Evolutionary conservation across 441 rosid genomes (phyloP).

Genomic region (Euphorbia schlechtendalii): DNA sequence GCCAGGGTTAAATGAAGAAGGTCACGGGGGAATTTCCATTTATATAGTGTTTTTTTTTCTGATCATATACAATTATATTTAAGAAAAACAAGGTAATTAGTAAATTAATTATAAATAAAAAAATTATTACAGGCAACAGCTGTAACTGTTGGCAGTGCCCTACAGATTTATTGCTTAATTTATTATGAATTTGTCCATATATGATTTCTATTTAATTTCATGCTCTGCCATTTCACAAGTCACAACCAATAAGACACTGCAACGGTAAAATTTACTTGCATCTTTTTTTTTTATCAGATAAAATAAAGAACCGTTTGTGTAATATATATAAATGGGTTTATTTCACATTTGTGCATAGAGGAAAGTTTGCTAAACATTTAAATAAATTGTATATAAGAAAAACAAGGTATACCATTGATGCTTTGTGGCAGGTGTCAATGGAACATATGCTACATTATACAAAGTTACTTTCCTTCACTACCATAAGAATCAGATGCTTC

Average conservation of each 20-base stretch:
- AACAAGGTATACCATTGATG: too few relatives aligned
- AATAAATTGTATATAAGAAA: too few relatives aligned
- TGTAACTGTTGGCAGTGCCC: slow-evolving; percentile 22
- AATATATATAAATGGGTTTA: too few relatives aligned
- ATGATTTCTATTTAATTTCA: slow-evolving; percentile 17
- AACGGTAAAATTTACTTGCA: slow-evolving; percentile 31
- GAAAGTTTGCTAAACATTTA: too few relatives aligned
- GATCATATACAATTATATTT: neutral
- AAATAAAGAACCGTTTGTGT: too few relatives aligned
- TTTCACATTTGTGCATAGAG: too few relatives aligned
- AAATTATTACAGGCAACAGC: too few relatives aligned
- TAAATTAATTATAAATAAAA: too few relatives aligned
- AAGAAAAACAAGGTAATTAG: neutral
- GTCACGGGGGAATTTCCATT: neutral
- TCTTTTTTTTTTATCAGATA: too few relatives aligned
- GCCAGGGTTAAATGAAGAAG: neutral
- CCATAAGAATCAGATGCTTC: slow-evolving; percentile 45
- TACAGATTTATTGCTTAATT: slow-evolving; percentile 15
- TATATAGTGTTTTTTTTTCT: neutral
- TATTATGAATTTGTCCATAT: slow-evolving; percentile 13
- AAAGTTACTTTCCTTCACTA: slow-evolving; percentile 22
- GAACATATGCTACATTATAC: slow-evolving; percentile 30
- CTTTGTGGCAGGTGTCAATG: slow-evolving; percentile 6
- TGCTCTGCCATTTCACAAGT: too few relatives aligned
- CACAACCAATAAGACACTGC: slow-evolving; percentile 19